Percentiles rank a stretch among this genome's conserved stretches.
Evolutionary conservation across 495 filamentous ascomycete species (phyloP).

Genomic region (Aspergillus funiculosus): DNA sequence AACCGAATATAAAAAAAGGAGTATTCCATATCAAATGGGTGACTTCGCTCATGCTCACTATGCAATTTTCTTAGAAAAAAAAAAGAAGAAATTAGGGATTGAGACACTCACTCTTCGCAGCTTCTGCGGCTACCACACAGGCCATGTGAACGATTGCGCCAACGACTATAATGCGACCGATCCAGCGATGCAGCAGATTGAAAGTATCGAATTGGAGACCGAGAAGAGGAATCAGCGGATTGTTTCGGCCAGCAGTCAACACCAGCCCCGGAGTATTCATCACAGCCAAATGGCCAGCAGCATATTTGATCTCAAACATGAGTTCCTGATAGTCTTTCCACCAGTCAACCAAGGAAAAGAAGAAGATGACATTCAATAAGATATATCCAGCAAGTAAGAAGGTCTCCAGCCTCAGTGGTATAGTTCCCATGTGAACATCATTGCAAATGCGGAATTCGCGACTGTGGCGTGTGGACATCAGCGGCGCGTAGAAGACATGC

Average conservation of each 20-base stretch:
- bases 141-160: constrained; percentile 35
- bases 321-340: constrained; percentile 28
- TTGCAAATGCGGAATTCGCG: constrained; percentile 32
- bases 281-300: constrained; percentile 37
- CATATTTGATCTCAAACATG: constrained; percentile 38
- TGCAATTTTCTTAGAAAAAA: not conserved
- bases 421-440: constrained; percentile 36
- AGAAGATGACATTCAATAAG: constrained; percentile 32
- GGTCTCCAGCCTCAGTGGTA: constrained; percentile 35
- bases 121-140: constrained; percentile 28
- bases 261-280: constrained; percentile 40
- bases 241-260: constrained; percentile 40
- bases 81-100: not conserved
- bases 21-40: constrained; percentile 29
- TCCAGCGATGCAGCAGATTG: constrained; percentile 45
- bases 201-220: constrained; percentile 39
- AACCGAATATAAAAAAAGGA: constrained; percentile 32
- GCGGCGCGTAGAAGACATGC: constrained; percentile 40
- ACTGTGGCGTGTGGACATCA: constrained; percentile 35
- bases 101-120: constrained; percentile 25
- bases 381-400: constrained; percentile 31
- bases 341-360: constrained; percentile 38
- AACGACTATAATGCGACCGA: constrained; percentile 34
- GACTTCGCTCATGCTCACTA: constrained; percentile 19
- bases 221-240: constrained; percentile 34